These are phyloP conservation scores for Mycena vitilis DNA, from an alignment of 768 basidiomycete genomes.

Conservation along the genomic window DNA sequence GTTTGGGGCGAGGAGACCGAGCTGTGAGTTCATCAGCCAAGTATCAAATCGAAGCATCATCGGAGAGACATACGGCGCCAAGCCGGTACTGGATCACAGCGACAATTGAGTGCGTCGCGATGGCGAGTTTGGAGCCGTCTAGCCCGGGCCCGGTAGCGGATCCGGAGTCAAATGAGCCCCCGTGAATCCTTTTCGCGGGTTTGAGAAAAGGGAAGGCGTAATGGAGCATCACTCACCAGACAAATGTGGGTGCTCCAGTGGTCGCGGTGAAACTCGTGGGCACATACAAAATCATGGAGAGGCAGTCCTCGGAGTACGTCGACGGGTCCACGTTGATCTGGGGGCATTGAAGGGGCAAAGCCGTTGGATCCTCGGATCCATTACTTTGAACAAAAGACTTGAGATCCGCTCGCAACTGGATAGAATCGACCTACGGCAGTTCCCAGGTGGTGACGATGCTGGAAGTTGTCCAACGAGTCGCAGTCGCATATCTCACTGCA, in stretches of 20 bases:
- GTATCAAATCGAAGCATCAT: background rate
- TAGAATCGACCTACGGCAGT: constrained; percentile 62
- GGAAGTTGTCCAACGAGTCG: constrained; percentile 70
- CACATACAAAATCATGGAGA: constrained; percentile 81
- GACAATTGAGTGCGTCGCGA: constrained; percentile 78
- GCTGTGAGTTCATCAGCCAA: constrained; percentile 49
- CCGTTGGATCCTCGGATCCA: constrained; percentile 59
- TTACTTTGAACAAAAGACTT: constrained; percentile 50
- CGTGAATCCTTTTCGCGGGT: constrained; percentile 72
- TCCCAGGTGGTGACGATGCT: constrained; percentile 65
- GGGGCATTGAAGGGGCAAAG: constrained; percentile 77
- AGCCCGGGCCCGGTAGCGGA: constrained; percentile 79
- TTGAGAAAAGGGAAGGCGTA: background rate
- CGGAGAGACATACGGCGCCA: constrained; percentile 67
- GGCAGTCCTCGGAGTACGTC: constrained; percentile 79
- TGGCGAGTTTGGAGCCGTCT: constrained; percentile 81
- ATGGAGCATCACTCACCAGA: constrained; percentile 50
- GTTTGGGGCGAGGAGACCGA: constrained; percentile 80
- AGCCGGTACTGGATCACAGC: constrained; percentile 87
- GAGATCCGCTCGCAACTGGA: background rate
- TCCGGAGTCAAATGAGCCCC: constrained; percentile 82
- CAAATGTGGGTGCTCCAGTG: constrained; percentile 59
- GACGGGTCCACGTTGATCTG: constrained; percentile 65
- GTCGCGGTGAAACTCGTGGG: constrained; percentile 53
- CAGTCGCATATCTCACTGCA: constrained; percentile 73